phyloP scores from a whole-genome alignment of 2,329 filamentous ascomycete genomes.

The Mollisia scopiformis region DNA sequence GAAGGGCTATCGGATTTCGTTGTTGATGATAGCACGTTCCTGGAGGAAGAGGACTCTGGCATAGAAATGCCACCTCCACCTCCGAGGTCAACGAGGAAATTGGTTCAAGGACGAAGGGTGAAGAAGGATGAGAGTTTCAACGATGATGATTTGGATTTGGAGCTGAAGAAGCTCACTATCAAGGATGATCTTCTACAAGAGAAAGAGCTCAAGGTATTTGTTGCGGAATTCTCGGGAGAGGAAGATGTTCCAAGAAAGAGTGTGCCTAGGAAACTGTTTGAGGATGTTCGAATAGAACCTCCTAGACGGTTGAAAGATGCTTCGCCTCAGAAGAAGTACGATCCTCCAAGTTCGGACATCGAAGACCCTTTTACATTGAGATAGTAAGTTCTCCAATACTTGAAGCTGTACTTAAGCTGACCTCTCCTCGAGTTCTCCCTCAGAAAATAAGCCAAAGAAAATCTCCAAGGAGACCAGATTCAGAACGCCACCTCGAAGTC shows the following conservation, averaged over 20 bases:
- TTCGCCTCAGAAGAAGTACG: constrained; percentile 2
- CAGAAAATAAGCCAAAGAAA: constrained; percentile 23
- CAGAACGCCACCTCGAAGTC: constrained; percentile 34
- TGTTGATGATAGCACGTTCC: constrained; percentile 30
- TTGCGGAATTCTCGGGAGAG: constrained; percentile 4
- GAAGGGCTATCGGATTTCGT: constrained; percentile 35
- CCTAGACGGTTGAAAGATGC: background rate
- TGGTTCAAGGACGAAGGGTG: constrained; percentile 31
- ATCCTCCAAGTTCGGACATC: constrained; percentile 21
- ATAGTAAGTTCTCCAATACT: constrained; percentile 21
- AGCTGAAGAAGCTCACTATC: constrained; percentile 17
- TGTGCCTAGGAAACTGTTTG: background rate
- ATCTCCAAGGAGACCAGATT: constrained; percentile 25
- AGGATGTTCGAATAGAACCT: background rate
- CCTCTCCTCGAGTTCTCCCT: constrained; percentile 25
- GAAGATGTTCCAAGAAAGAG: background rate
- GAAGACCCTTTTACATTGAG: constrained; percentile 28
- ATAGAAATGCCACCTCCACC: constrained; percentile 25
- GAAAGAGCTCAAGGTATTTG: constrained; percentile 8
- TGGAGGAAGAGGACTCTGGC: constrained; percentile 28
- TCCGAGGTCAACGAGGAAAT: constrained; percentile 28
- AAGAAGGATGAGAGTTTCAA: constrained; percentile 8
- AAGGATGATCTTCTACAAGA: constrained; percentile 5
- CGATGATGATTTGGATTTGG: constrained; percentile 21
- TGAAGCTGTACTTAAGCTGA: background rate